Evolutionary conservation across 257 asterid genomes (phyloP).

Genomic region (Leonotis leonurus): DNA sequence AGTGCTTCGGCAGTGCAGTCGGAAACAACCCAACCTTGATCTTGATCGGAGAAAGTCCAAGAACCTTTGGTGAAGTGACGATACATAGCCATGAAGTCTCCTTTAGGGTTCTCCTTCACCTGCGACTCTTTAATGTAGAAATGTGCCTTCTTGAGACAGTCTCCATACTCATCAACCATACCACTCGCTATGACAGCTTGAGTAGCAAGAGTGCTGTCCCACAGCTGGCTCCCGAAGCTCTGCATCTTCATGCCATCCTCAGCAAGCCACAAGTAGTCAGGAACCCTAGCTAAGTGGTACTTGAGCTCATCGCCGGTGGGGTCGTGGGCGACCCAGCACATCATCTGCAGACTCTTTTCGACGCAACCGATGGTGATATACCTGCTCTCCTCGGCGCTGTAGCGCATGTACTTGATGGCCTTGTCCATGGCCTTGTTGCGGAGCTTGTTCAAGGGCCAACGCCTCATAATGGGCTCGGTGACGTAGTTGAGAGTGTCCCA

Average conservation of each 20-base stretch:
- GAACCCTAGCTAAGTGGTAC: constrained; percentile 67
- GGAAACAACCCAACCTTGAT: constrained; percentile 73
- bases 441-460: constrained; percentile 64
- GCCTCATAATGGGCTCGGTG: constrained; percentile 55
- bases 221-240: constrained; percentile 78
- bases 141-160: constrained; percentile 60
- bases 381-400: constrained; percentile 50
- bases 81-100: constrained; percentile 56
- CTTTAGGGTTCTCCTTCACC: constrained; percentile 54
- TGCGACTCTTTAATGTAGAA: constrained; percentile 74
- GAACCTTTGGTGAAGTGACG: constrained; percentile 71
- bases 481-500: constrained; percentile 57
- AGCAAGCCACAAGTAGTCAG: constrained; percentile 77
- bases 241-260: constrained; percentile 92
- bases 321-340: constrained; percentile 81
- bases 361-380: constrained; percentile 59
- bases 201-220: constrained; percentile 64
- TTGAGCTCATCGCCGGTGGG: constrained; percentile 62
- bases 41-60: constrained; percentile 86
- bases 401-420: constrained; percentile 54
- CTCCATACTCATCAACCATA: constrained; percentile 77
- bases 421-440: constrained; percentile 49
- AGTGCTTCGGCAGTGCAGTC: constrained; percentile 73
- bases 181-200: constrained; percentile 68
- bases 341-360: constrained; percentile 74